Evolutionary conservation across 805 yeast genomes (phyloP), one percentile per base, ranked within the genome.

Genomic region (Scheffersomyces lignosus): DNA sequence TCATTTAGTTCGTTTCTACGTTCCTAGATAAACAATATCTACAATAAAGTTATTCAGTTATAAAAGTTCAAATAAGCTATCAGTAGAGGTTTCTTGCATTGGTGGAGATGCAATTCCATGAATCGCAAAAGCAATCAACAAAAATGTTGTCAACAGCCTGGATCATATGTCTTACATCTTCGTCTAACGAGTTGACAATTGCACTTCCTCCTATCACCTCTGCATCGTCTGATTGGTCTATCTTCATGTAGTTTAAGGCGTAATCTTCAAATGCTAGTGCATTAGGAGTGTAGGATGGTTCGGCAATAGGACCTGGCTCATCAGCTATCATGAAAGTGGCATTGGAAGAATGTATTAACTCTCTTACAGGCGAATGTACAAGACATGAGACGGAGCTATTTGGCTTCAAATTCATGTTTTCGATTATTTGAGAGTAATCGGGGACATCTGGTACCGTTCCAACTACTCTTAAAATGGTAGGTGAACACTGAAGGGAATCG

Each of bases 201-300:
- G 36, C 36, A 23, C 40, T 43, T 34, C 35, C 33, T 32, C 44
- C 41, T 34, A 44, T 36, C 29, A 37, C 38, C 24, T 35, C 39
- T 3, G 34, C 5, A 5, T 31, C 34, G 7, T 13, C 27, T 10
- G 12, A 24, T 15, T 14, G 4, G 17, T 8, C 15, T 12, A 6
- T 24, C 16, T 36, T 15, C 25, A 18, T 27, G 17, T 29, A 53
- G 31, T 49, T 45, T 23, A 47, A 33, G 12, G 39, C 43, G 30
- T 40, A 48, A 17, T 54, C 56, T 28, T 38, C 37, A 8, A 55
- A 43, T 6, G 62, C 58, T 3, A 58, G 33, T 1, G 57, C 63
- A 24, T 33, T 37, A 7, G 62, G 60, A 4, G 62, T 57, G 14
- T 45, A 41, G n/a, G 29, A 24, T 16, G 44, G 44, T 5, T 20